Conservation (phyloP, 2,329 filamentous ascomycete genomes). For the Monilinia vaccinii-corymbosi region DNA sequence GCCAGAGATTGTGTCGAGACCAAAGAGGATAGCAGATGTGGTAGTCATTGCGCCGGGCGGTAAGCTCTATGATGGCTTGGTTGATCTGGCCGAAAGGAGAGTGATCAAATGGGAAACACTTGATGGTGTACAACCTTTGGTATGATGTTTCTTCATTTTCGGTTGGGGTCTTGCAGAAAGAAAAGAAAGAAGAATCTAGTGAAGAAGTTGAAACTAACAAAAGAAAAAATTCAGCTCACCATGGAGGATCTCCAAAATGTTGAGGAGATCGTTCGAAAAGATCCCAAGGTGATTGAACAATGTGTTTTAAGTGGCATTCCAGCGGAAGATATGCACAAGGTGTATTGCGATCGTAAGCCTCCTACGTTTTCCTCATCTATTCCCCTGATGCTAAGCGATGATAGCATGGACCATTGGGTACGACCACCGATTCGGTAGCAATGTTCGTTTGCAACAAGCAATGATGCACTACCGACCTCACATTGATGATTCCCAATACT, state of each 20-base stretch:
- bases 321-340: constrained; percentile 80
- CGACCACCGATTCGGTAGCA: constrained; percentile 78
- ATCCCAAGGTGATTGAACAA: constrained; percentile 84
- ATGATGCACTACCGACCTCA: constrained; percentile 92
- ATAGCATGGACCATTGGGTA: constrained; percentile 87
- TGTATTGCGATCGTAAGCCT: constrained; percentile 75
- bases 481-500: constrained; percentile 80
- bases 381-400: constrained; percentile 15
- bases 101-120: constrained; percentile 68
- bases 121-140: constrained; percentile 72
- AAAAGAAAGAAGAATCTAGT: not conserved
- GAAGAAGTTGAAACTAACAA: constrained; percentile 11
- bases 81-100: constrained; percentile 59
- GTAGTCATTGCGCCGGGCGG: constrained; percentile 73
- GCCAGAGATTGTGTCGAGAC: constrained; percentile 50
- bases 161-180: not conserved
- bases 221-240: constrained; percentile 51
- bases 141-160: constrained; percentile 34
- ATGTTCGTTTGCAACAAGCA: constrained; percentile 76
- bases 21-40: constrained; percentile 67
- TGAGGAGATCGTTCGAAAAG: constrained; percentile 64
- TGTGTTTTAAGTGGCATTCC: constrained; percentile 76
- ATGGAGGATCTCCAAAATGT: constrained; percentile 83
- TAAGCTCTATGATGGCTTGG: constrained; percentile 73
- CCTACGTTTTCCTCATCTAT: not conserved